These are phyloP conservation scores for Adansonia digitata DNA, from an alignment of 345 rosid species.

Conservation along the genomic window DNA sequence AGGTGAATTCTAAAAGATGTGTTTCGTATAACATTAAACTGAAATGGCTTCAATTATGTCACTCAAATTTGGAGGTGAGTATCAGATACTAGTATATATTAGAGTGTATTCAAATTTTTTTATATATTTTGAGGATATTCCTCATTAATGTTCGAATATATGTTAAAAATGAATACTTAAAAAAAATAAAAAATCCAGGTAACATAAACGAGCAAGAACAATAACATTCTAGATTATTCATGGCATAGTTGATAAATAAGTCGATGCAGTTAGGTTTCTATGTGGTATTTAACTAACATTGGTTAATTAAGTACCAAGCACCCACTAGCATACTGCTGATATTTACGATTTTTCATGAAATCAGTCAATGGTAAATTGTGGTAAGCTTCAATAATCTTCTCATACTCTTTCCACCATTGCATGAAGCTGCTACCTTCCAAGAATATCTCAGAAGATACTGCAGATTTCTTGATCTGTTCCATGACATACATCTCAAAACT, in stretches of 20 bases:
- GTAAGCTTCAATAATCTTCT: conserved; percentile 17
- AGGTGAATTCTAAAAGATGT: background rate
- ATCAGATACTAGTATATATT: too few species aligned
- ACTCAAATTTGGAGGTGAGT: too few species aligned
- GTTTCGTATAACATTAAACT: background rate
- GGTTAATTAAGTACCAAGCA: background rate
- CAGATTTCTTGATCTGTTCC: conserved; percentile 30
- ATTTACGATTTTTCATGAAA: conserved; percentile 34
- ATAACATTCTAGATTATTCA: background rate
- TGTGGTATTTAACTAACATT: background rate
- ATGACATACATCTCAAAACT: conserved; percentile 38
- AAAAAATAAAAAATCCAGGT: too few species aligned
- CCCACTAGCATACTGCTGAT: conserved; percentile 27
- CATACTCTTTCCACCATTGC: conserved; percentile 61
- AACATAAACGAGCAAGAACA: too few species aligned
- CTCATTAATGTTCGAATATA: too few species aligned
- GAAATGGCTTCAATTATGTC: too few species aligned
- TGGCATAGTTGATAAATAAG: background rate
- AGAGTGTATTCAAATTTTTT: too few species aligned
- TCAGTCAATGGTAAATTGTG: conserved; percentile 22
- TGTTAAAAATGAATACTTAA: too few species aligned
- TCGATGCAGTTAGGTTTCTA: background rate
- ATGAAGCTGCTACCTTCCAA: conserved; percentile 50
- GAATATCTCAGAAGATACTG: conserved; percentile 71
- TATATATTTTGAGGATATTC: too few species aligned